Percentiles rank a stretch among this genome's conserved stretches.
These are phyloP conservation scores for Microdochium bolleyi DNA, from an alignment of 2,329 filamentous ascomycete species.

Conservation along the genomic window DNA sequence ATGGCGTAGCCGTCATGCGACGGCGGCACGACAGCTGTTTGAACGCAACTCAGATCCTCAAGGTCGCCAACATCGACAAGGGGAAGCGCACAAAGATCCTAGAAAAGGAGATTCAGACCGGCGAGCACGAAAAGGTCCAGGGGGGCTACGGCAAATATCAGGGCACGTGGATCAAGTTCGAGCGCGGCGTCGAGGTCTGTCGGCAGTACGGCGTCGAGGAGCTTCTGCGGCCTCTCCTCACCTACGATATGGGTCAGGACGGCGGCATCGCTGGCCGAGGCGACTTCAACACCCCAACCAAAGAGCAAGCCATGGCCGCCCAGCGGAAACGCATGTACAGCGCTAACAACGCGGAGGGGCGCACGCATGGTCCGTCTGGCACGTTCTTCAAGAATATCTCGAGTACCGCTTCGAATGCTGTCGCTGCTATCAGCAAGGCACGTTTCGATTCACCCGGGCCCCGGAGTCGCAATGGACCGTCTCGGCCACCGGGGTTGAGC, in stretches of 20 bases:
- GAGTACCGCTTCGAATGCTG: slow-evolving; percentile 81
- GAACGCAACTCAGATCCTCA: slow-evolving; percentile 96
- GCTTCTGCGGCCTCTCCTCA: slow-evolving; percentile 63
- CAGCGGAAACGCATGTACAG: slow-evolving; percentile 90
- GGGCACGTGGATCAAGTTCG: slow-evolving; percentile 96
- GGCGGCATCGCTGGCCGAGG: slow-evolving; percentile 64
- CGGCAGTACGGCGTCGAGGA: slow-evolving; percentile 73
- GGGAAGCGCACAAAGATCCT: slow-evolving; percentile 96
- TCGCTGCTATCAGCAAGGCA: slow-evolving; percentile 94
- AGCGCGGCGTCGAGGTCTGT: slow-evolving; percentile 86
- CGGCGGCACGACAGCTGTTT: slow-evolving; percentile 91
- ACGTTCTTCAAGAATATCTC: slow-evolving; percentile 99
- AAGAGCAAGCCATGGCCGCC: slow-evolving; percentile 97
- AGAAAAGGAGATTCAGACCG: slow-evolving; percentile 94
- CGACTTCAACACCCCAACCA: slow-evolving; percentile 87
- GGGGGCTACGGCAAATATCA: slow-evolving; percentile 98
- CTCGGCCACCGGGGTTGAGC: slow-evolving; percentile 61
- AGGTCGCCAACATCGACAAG: slow-evolving; percentile 95
- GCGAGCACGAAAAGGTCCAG: slow-evolving; percentile 97
- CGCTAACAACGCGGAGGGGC: slow-evolving; percentile 53
- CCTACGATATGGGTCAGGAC: slow-evolving; percentile 73
- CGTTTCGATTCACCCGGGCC: slow-evolving; percentile 82
- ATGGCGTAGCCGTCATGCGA: slow-evolving; percentile 89
- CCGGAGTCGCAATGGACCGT: slow-evolving; percentile 54
- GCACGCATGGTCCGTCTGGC: slow-evolving; percentile 60